Base-by-base conservation (phyloP, 805 yeast genomes). In the Cyberlindnera meyerae region DNA sequence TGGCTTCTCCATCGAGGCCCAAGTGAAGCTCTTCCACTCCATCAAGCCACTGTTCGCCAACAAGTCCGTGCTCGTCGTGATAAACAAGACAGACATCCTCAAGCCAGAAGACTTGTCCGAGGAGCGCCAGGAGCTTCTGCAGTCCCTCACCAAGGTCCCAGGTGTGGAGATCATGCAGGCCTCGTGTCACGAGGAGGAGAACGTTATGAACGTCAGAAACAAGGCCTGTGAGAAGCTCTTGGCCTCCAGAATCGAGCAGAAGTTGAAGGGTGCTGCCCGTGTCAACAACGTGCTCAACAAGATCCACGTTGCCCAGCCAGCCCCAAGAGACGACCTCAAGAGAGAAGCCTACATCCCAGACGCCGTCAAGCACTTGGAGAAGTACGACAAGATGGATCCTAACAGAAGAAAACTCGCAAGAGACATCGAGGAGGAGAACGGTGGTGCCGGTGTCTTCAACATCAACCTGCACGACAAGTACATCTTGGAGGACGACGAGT, bases 391-490 rank as follows among this genome's bases (percentile, higher is more conserved):
- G 16, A 72, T 73, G 49, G 96, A 87, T 63, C 93, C 95, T 47
- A 73, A 82, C 56, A 79, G 95, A 62, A 76, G 88, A 58, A 71
- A 55, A 49, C 73, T 93, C 54, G 88, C 95, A 27, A 76, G 86
- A 56, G 97, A 93, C 58, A 70, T 88, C 45, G 98, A 93, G 68
- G 82, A 74, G 33, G 96, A 83, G 60, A 86, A 93, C 55, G 98
- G 98, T 59, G 98, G 98, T 60, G 97, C 98, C 29, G 98, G 98
- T 72, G 98, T 93, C 24, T 93, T 68, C 72, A 93, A 88, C 68
- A 77, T 93, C 58, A 88, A 93, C 68, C 71, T 93, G 66, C 86
- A 88, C 61, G 97, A 90, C 58, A 83, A 81, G 56, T 93, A 94
- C 64, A 51, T 93, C 44, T 71, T 93, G 51, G 98, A 90, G 51